A percentile compares a stretch with the other conserved stretches of the same genome.
phyloP scores from a whole-genome alignment of 768 basidiomycete genomes.

The Ramaria rubella region DNA sequence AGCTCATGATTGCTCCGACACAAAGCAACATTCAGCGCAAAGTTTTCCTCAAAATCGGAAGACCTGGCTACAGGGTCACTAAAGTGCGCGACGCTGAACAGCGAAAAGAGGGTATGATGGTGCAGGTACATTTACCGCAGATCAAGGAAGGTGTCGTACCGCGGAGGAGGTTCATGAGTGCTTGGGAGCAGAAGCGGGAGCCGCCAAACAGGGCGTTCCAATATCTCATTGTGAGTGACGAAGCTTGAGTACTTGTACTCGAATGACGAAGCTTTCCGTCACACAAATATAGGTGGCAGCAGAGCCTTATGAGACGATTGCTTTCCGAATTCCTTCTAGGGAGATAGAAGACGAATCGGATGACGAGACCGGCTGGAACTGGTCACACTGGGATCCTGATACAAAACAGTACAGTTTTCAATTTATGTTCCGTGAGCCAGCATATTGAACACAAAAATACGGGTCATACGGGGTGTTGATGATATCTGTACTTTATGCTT shows the following conservation, averaged over 20 bases:
- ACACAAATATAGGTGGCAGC: constrained; percentile 96
- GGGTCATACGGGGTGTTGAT: not conserved
- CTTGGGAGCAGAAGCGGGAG: constrained; percentile 95
- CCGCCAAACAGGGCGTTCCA: constrained; percentile 95
- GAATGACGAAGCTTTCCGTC: not conserved
- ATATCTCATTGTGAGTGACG: constrained; percentile 80
- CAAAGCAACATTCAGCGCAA: constrained; percentile 73
- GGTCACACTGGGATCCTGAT: constrained; percentile 99
- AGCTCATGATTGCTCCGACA: constrained; percentile 80
- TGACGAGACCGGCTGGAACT: constrained; percentile 89
- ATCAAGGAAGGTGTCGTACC: constrained; percentile 83
- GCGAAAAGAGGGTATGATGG: constrained; percentile 94
- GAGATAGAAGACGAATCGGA: constrained; percentile 92
- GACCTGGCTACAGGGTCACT: constrained; percentile 92
- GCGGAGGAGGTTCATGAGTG: constrained; percentile 89
- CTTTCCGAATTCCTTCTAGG: constrained; percentile 95
- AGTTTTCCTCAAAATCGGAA: constrained; percentile 94
- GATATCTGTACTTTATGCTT: not conserved
- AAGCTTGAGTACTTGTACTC: not conserved
- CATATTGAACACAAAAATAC: constrained; percentile 6
- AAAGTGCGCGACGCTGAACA: constrained; percentile 91
- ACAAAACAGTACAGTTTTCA: constrained; percentile 98
- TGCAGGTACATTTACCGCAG: constrained; percentile 93
- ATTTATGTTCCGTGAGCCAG: constrained; percentile 66
- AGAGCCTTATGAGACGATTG: constrained; percentile 98